Percentiles rank a stretch among this genome's conserved stretches.
Conservation (phyloP, 108 stramenopile genomes). For the Cyclotella distinguenda region DNA sequence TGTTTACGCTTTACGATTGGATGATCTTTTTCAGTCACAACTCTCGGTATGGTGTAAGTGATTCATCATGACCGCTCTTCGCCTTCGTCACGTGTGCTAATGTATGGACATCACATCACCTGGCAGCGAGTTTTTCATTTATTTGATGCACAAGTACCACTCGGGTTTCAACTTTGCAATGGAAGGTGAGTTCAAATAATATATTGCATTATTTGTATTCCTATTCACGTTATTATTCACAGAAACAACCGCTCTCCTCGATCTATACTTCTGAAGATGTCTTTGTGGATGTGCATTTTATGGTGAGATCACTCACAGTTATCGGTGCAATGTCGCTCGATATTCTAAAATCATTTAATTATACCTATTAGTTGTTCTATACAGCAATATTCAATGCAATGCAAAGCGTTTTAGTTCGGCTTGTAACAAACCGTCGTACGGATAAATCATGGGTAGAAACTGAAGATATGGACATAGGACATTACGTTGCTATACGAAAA, state of each 20-base stretch:
- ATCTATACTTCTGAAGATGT: constrained; percentile 19
- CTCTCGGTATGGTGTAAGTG: constrained; percentile 48
- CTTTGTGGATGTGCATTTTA: constrained; percentile 89
- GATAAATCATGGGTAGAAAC: constrained; percentile 73
- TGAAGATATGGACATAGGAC: constrained; percentile 81
- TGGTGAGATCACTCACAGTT: constrained; percentile 14
- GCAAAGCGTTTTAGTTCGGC: constrained; percentile 59
- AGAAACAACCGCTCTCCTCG: neutral
- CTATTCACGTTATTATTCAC: neutral
- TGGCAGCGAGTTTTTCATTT: constrained; percentile 63
- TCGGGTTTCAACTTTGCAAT: constrained; percentile 47
- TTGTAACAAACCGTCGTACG: constrained; percentile 52
- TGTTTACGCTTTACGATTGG: neutral
- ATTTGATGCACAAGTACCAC: constrained; percentile 62
- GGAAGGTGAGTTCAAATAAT: constrained; percentile 29
- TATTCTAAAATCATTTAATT: neutral
- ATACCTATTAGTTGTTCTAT: constrained; percentile 55
- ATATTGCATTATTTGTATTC: neutral
- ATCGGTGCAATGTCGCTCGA: neutral
- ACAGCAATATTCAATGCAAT: constrained; percentile 87
- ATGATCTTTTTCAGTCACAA: constrained; percentile 25
- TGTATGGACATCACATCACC: neutral
- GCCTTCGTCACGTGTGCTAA: neutral
- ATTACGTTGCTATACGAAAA: constrained; percentile 88
- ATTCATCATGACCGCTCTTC: neutral